A percentile compares a stretch with the other conserved stretches of the same genome.
phyloP scores from a whole-genome alignment of 1,284 basidiomycete species.

The Coriolopsis trogii region DNA sequence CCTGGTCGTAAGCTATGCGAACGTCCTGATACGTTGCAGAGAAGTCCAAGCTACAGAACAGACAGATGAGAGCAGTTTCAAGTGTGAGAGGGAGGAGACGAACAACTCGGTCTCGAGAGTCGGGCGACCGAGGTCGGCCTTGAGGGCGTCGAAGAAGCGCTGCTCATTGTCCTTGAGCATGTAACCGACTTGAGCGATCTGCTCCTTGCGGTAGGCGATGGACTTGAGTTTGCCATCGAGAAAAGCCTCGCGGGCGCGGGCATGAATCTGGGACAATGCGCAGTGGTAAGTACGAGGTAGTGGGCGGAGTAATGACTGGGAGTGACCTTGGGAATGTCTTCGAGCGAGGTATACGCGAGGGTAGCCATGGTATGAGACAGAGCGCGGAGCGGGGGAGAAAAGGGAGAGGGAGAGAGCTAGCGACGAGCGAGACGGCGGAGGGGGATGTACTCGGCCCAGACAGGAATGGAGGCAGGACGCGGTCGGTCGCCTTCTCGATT shows the following conservation, averaged over 20 bases:
- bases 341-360: neutral
- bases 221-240: constrained; percentile 59
- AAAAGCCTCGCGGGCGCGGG: constrained; percentile 54
- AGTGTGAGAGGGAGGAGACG: constrained; percentile 9
- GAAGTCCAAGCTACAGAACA: constrained; percentile 42
- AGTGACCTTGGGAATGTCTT: neutral
- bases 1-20: constrained; percentile 61
- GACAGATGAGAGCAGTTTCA: neutral
- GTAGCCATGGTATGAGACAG: too few species aligned
- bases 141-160: constrained; percentile 55
- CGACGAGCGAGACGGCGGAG: too few species aligned
- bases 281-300: neutral
- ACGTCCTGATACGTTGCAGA: constrained; percentile 58
- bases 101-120: constrained; percentile 58
- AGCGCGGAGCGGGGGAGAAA: too few species aligned
- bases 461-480: too few species aligned
- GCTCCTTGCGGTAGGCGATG: constrained; percentile 65
- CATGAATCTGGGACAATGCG: constrained; percentile 38
- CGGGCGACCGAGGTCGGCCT: constrained; percentile 60
- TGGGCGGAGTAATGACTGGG: neutral
- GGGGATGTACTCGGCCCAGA: too few species aligned
- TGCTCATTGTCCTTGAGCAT: constrained; percentile 66
- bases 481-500: too few species aligned
- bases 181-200: constrained; percentile 67
- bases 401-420: too few species aligned